Percentiles rank a stretch among this genome's conserved stretches.
These are phyloP conservation scores for Kickxella alabastrina DNA, from an alignment of 192 early-diverging fungal genomes.

Conservation along the genomic window DNA sequence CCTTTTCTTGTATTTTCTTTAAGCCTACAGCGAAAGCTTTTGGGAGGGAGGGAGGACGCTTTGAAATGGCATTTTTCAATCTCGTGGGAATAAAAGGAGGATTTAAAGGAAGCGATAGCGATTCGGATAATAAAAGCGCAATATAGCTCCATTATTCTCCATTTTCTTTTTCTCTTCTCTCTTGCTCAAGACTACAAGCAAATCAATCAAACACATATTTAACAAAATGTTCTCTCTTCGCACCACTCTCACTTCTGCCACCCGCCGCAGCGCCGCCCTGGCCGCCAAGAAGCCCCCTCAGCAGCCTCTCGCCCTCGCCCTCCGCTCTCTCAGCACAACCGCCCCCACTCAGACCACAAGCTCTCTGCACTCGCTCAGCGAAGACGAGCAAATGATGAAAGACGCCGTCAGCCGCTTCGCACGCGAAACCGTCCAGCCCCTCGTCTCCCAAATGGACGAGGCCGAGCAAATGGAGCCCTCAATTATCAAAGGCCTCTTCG, in stretches of 20 bases:
- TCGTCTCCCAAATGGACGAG: slow-evolving; percentile 90
- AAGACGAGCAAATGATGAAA: slow-evolving; percentile 82
- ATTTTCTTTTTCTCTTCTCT: neutral
- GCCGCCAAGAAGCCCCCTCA: neutral
- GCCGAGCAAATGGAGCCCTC: slow-evolving; percentile 72
- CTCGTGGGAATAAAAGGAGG: no score
- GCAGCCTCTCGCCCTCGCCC: neutral
- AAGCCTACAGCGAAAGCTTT: no score
- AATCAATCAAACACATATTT: no score
- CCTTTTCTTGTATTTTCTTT: no score
- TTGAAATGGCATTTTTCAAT: no score
- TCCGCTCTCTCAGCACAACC: slow-evolving; percentile 4
- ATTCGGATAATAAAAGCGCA: no score
- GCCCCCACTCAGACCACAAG: slow-evolving; percentile 1
- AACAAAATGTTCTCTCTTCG: slow-evolving; percentile 7
- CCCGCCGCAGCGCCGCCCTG: slow-evolving; percentile 6
- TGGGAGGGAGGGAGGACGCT: no score
- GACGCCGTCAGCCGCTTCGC: slow-evolving; percentile 79
- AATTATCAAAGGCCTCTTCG: slow-evolving; percentile 81
- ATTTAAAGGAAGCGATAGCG: no score
- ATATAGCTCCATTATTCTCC: no score
- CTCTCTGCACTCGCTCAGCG: slow-evolving; percentile 79
- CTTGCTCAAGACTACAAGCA: no score
- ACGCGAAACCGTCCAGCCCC: slow-evolving; percentile 76
- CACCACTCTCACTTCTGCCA: neutral